phyloP scores from a whole-genome alignment of 2,329 filamentous ascomycete species.

The Pseudogymnoascus sp. region DNA sequence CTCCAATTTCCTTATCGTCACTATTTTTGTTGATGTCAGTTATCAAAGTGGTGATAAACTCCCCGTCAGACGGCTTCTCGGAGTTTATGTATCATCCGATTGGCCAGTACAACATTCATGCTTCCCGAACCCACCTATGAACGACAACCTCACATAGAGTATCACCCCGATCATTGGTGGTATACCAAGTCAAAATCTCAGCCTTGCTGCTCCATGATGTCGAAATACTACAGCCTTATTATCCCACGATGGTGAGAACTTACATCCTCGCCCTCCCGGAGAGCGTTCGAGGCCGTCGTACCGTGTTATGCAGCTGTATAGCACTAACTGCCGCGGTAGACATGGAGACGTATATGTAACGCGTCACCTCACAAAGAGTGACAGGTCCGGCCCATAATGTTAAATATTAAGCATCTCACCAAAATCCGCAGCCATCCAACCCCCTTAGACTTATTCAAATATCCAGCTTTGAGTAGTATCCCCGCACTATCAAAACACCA shows the following conservation, averaged over 20 bases:
- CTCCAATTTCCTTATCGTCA: neutral
- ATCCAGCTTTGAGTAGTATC: too few relatives aligned
- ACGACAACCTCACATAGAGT: neutral
- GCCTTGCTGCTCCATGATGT: neutral
- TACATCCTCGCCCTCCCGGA: neutral
- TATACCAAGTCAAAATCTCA: neutral
- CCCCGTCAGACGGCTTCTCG: neutral
- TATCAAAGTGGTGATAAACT: neutral
- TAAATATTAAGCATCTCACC: neutral
- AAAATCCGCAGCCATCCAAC: neutral
- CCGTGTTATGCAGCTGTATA: neutral
- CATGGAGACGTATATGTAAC: neutral
- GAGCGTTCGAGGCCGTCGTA: neutral
- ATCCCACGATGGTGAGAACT: neutral
- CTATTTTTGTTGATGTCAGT: neutral
- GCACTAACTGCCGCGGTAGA: neutral
- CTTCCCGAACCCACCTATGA: neutral
- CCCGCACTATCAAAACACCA: neutral
- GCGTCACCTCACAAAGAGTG: neutral
- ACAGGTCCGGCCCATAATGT: neutral
- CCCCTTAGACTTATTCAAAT: neutral
- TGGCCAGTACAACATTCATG: neutral
- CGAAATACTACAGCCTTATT: neutral
- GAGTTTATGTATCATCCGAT: neutral
- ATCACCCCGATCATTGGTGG: neutral